Base-by-base conservation (phyloP, 2,329 filamentous ascomycete genomes). In the Cytospora mali region DNA sequence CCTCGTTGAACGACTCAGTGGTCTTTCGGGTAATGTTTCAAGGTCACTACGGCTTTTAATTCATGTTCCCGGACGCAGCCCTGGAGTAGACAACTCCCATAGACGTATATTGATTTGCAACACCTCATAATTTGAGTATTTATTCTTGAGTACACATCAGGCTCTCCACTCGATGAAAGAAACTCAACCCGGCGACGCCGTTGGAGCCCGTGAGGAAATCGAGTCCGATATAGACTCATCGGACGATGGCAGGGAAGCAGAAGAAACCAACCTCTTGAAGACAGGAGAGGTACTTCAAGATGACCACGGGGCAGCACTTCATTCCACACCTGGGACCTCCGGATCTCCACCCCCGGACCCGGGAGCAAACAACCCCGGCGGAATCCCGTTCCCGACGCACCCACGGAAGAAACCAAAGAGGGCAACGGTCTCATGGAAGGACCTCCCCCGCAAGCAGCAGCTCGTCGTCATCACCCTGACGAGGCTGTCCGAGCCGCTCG, bases 401-500 rank as follows among this genome's bases (percentile, higher is more conserved):
- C 1, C 42, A 9, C 58, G 29, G 27, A 62, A 65, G 39, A 33
- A 49, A 28, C 11, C 39, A 9, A 68, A 67, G n/a, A 68, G 66
- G 62, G 58, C 80, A 31, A 79, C 81, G 0, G 83, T 90, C 25
- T 84, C 87, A 64, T 95, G 91, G 91, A 78, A 78, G 48, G 87
- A 89, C 14, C 79, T 96, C 1, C 93, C 93, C 0, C 82, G 85
- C 62, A 96, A 93, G 74, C 81, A 85, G 52, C 92, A 96, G 75
- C 82, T 96, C 23, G 77, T 88, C 31, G 88, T 96, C 62, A 81
- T 96, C 55, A 92, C 89, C 0, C 77, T 96, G 51, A 89, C 92
- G 10, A 86, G 93, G 29, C 79, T 96, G 25, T 92, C 90, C 13
- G 93, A 96, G 72, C 92, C 92, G 4, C 78, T 96, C 39, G 90